Percentiles rank a stretch among this genome's conserved stretches.
Conservation (phyloP, 2,329 filamentous ascomycete genomes). For the Neodidymelliopsis sp. region DNA sequence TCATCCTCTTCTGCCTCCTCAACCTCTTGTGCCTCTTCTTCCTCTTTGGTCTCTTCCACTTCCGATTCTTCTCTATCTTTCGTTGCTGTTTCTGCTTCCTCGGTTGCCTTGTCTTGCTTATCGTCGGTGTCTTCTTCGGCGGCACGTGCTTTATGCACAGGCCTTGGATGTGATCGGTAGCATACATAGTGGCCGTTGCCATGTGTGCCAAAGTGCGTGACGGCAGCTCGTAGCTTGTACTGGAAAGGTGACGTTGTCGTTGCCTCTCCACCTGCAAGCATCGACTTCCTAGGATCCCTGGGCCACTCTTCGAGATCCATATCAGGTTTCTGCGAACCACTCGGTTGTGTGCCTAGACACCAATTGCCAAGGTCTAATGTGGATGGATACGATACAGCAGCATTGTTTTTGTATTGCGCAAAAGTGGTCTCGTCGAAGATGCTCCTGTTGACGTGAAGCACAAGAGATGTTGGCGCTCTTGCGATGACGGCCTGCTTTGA, state of each 20-base stretch:
- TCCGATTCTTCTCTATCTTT: constrained; percentile 37
- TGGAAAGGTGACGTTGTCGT: constrained; percentile 51
- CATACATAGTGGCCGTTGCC: constrained; percentile 97
- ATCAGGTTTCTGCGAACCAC: constrained; percentile 36
- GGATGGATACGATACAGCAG: constrained; percentile 78
- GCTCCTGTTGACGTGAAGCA: constrained; percentile 89
- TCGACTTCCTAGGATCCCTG: constrained; percentile 72
- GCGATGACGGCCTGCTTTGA: constrained; percentile 89
- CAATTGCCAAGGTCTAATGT: constrained; percentile 80
- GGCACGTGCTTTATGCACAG: neutral
- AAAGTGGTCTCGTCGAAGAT: constrained; percentile 87
- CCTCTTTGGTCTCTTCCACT: neutral
- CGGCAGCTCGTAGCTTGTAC: constrained; percentile 82
- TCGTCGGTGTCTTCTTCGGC: neutral
- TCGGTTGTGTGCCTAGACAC: constrained; percentile 71
- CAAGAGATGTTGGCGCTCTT: constrained; percentile 79
- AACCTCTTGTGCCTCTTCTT: constrained; percentile 4
- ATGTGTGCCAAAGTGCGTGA: constrained; percentile 89
- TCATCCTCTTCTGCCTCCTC: constrained; percentile 27
- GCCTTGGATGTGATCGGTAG: constrained; percentile 73
- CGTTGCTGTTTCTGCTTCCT: constrained; percentile 9
- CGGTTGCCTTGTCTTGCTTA: constrained; percentile 3
- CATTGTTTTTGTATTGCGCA: constrained; percentile 81
- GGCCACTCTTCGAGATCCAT: constrained; percentile 70
- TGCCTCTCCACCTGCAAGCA: constrained; percentile 63